Conservation (phyloP, 2,329 filamentous ascomycete genomes). For the Leptographium procerum region DNA sequence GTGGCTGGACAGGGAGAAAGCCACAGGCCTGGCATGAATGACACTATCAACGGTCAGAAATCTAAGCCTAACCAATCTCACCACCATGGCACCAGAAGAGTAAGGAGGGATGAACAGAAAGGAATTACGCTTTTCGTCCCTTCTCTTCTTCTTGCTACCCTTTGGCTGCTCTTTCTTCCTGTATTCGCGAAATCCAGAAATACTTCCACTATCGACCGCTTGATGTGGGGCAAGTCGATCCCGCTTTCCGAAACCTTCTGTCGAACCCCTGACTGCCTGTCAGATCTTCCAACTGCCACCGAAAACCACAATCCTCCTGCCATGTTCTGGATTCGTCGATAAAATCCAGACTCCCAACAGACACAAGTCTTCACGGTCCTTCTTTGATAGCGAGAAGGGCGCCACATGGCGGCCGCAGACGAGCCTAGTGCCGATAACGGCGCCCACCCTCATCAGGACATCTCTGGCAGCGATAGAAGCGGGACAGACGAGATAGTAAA, state of each 20-base stretch:
- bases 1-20: background rate
- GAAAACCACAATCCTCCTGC: background rate
- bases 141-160: background rate
- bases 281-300: background rate
- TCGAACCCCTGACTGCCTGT: slow-evolving; percentile 1
- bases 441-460: background rate
- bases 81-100: background rate
- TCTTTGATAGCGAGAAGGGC: background rate
- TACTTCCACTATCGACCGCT: background rate
- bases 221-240: slow-evolving; percentile 9
- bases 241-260: slow-evolving; percentile 8
- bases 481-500: background rate
- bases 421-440: slow-evolving; percentile 1
- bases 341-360: background rate
- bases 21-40: background rate
- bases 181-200: background rate
- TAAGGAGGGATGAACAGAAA: background rate
- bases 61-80: background rate
- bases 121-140: background rate
- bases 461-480: background rate
- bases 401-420: slow-evolving; percentile 7
- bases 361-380: background rate
- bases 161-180: background rate
- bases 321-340: background rate
- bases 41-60: background rate